phyloP scores from a whole-genome alignment of 768 basidiomycete genomes.

The Termitomyces sp. region DNA sequence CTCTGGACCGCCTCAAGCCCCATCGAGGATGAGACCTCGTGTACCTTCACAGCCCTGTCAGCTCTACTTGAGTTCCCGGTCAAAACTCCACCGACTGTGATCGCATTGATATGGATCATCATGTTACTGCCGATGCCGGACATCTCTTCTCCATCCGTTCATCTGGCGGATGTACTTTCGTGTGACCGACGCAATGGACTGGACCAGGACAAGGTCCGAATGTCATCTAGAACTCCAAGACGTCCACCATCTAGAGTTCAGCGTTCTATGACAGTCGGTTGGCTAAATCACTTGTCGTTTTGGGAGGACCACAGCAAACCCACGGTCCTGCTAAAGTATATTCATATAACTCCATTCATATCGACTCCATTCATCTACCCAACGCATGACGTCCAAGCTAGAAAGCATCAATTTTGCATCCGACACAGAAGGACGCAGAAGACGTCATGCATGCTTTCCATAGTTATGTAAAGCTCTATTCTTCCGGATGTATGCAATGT shows the following conservation, averaged over 20 bases:
- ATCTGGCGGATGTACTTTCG: background rate
- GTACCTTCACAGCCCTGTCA: background rate
- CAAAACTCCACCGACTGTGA: background rate
- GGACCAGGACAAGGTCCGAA: background rate
- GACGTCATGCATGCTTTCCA: constrained; percentile 1
- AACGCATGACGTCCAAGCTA: constrained; percentile 1
- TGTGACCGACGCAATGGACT: background rate
- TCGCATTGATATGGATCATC: background rate
- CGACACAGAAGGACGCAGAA: constrained; percentile 4
- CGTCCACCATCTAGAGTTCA: background rate
- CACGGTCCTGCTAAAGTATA: background rate
- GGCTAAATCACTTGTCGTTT: background rate
- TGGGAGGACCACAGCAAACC: background rate
- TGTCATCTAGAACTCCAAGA: background rate
- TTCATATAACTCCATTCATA: background rate
- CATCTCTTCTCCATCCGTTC: constrained; percentile 1
- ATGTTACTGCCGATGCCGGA: background rate
- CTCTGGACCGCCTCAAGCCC: background rate
- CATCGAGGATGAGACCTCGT: background rate
- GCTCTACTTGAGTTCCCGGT: background rate
- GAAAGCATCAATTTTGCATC: background rate
- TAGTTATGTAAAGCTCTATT: background rate
- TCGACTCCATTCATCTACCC: background rate
- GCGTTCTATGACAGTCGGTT: background rate
- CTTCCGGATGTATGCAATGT: background rate